phyloP scores from a whole-genome alignment of 768 basidiomycete species.

The Hemileccinum rubropunctum region DNA sequence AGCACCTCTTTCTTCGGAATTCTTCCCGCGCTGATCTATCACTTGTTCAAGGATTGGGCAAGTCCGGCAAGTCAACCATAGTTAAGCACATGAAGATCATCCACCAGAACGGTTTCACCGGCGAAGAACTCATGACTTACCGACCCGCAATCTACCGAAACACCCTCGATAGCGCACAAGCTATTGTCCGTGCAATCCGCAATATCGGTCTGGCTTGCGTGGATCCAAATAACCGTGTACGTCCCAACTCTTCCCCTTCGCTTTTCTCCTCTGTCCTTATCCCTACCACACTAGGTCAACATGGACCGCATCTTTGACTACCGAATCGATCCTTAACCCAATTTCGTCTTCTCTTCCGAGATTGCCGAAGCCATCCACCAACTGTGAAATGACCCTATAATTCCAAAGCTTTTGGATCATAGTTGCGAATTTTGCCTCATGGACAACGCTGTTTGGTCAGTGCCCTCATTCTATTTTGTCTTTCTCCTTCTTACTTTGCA shows the following conservation, averaged over 20 bases:
- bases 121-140: conserved; percentile 73
- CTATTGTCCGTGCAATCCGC: conserved; percentile 80
- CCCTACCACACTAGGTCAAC: conserved; percentile 33
- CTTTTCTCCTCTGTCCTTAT: neutral
- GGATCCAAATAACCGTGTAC: conserved; percentile 58
- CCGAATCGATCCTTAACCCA: conserved; percentile 39
- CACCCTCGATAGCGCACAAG: conserved; percentile 86
- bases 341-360: conserved; percentile 53
- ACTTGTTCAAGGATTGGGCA: conserved; percentile 71
- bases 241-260: neutral
- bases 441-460: conserved; percentile 91
- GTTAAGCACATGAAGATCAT: conserved; percentile 99
- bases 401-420: conserved; percentile 50
- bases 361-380: conserved; percentile 68
- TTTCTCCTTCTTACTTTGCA: neutral
- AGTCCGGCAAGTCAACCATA: conserved; percentile 93
- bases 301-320: conserved; percentile 65
- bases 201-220: conserved; percentile 81
- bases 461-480: conserved; percentile 7
- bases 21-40: neutral
- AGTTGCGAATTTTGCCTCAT: conserved; percentile 84
- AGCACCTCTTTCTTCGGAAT: conserved; percentile 17
- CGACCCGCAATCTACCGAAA: conserved; percentile 80
- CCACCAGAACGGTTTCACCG: conserved; percentile 86
- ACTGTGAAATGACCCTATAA: conserved; percentile 68